Evolutionary conservation across 768 basidiomycete genomes (phyloP), one percentile per base, ranked within the genome.

Genomic region (Suillus plorans): DNA sequence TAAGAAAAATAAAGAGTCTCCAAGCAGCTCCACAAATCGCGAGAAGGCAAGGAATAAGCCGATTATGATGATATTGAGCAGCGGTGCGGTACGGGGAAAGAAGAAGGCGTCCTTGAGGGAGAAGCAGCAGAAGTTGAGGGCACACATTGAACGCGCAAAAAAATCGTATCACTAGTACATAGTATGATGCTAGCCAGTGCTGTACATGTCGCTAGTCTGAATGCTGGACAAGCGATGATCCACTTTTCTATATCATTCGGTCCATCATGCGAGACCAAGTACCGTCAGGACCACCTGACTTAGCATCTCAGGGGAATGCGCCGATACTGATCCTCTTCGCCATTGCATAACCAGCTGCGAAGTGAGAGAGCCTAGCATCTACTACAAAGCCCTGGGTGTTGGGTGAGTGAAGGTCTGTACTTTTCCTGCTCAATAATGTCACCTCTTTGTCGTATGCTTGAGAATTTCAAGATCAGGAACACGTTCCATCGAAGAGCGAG

Each of bases 31-130:
- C 63, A 97, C 95, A 41, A 97, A 97, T 76, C 83, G 87, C 72
- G 93, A 97, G 80, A 97, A 97, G 85, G 86, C 88, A 45, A 85
- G 91, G 74, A 95, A 96, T 76, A 97, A 98, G 76, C 95, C 95
- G 31, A 85, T 97, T 69, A 96, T 97, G 95, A 95, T 94, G 93
- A 88, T 94, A 62, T 78, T 94, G 67, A 83, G 88, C 59, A 92
- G 90, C 64, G 84, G 84, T 1, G 86, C 88, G 2, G 91, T 94
- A n/a, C 81, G 82, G 68, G 82, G 91, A 1, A 94, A 95, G 80
- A 94, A 92, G 80, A 92, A 90, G 79, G 88, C 88, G 28, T 90
- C 89, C 1, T 75, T 95, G 70, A 81, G 87, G 69, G 89, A 94
- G 66, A 95, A 94, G 76, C 93, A 95, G 75, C 87, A 84, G 70